These are phyloP conservation scores for Gremmenia infestans DNA, from an alignment of 2,329 filamentous ascomycete genomes.

Conservation along the genomic window DNA sequence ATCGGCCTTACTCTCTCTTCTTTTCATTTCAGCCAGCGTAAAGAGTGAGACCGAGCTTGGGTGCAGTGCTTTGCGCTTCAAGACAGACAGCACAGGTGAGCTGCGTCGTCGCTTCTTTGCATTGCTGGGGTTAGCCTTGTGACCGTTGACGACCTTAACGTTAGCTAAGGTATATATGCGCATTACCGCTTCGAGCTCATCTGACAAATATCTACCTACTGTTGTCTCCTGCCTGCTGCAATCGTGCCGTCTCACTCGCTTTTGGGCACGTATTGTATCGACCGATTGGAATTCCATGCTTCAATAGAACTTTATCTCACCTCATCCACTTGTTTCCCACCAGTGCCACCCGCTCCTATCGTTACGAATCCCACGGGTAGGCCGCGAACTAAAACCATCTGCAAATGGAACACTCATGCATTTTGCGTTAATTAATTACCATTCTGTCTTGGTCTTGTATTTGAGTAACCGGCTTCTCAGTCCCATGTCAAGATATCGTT, in stretches of 20 bases:
- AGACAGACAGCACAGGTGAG: background rate
- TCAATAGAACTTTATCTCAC: too few relatives aligned
- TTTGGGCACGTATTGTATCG: background rate
- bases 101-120: background rate
- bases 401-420: background rate
- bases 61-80: background rate
- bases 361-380: background rate
- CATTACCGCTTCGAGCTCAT: background rate
- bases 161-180: background rate
- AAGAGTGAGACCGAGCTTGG: constrained; percentile 12
- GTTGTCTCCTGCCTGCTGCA: background rate
- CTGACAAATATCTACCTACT: background rate
- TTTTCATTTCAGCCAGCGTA: background rate
- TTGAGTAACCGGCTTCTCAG: background rate
- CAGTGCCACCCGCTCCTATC: background rate
- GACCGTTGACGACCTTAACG: background rate
- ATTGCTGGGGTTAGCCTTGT: background rate
- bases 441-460: background rate
- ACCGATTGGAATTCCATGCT: background rate
- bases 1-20: constrained; percentile 10
- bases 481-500: background rate
- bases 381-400: background rate
- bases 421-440: background rate
- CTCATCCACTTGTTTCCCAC: too few relatives aligned
- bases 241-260: background rate